Conservation (phyloP, 768 basidiomycete species). For the Kwoniella heveanensis region DNA sequence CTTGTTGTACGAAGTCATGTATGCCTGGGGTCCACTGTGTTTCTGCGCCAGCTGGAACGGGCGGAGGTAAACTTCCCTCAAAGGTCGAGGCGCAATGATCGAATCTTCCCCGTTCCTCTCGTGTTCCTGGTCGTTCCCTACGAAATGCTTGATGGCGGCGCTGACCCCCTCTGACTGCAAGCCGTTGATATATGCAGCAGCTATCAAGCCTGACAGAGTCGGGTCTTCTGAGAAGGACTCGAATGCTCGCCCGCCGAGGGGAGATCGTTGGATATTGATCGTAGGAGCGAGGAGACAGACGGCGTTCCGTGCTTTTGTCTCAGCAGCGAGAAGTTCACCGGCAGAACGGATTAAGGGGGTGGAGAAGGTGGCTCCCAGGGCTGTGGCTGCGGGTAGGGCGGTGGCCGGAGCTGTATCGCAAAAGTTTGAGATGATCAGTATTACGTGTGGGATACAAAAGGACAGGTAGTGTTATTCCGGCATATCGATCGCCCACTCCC, state of each 20-base stretch:
- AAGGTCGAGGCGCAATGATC: slow-evolving; percentile 55
- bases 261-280: slow-evolving; percentile 74
- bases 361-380: slow-evolving; percentile 72
- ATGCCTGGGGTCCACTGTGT: slow-evolving; percentile 64
- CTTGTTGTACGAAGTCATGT: slow-evolving; percentile 35
- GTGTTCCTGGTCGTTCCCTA: slow-evolving; percentile 79
- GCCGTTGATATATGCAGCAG: slow-evolving; percentile 73
- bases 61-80: slow-evolving; percentile 67
- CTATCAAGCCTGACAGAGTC: slow-evolving; percentile 68
- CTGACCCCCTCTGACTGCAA: slow-evolving; percentile 76
- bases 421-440: too few species aligned
- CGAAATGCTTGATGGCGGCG: slow-evolving; percentile 78
- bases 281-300: slow-evolving; percentile 68
- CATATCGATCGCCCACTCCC: not conserved
- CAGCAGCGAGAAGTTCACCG: slow-evolving; percentile 17
- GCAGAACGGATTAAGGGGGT: slow-evolving; percentile 59
- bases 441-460: too few species aligned
- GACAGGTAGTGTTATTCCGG: too few species aligned
- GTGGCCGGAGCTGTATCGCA: slow-evolving; percentile 65
- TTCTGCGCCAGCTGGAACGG: slow-evolving; percentile 65
- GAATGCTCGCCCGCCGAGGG: slow-evolving; percentile 58
- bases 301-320: slow-evolving; percentile 25
- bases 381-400: slow-evolving; percentile 70
- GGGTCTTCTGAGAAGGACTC: slow-evolving; percentile 61
- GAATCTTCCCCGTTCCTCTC: slow-evolving; percentile 64